Percentiles rank a stretch among this genome's conserved stretches.
Evolutionary conservation across 176 grass and related monocot genomes (phyloP).

Genomic region (Puya raimondii): DNA sequence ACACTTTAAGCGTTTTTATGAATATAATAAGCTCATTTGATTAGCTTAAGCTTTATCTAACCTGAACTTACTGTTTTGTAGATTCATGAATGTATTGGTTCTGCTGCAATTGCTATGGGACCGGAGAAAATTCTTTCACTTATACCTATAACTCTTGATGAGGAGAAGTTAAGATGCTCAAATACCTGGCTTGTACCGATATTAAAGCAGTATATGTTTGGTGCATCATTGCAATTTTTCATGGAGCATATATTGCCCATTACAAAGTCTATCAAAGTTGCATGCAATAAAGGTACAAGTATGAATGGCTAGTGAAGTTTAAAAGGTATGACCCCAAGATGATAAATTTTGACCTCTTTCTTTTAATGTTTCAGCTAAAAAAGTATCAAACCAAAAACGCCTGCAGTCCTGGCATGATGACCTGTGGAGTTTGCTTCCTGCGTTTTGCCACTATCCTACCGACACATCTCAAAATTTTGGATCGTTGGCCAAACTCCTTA

Average conservation of each 20-base stretch:
- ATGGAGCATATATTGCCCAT: conserved; percentile 62
- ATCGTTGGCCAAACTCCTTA: conserved; percentile 57
- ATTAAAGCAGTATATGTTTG: conserved; percentile 68
- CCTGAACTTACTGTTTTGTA: conserved; percentile 31
- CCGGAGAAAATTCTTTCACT: conserved; percentile 63
- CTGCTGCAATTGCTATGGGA: conserved; percentile 71
- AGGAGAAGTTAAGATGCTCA: conserved; percentile 50
- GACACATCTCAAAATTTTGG: conserved; percentile 52
- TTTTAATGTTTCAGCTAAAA: conserved; percentile 57
- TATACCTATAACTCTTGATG: conserved; percentile 57
- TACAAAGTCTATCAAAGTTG: conserved; percentile 47
- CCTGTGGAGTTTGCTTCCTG: conserved; percentile 78
- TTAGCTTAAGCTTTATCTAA: conserved; percentile 1
- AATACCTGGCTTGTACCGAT: conserved; percentile 87
- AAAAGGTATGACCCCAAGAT: neutral
- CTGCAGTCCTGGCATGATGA: conserved; percentile 41
- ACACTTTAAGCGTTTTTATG: neutral
- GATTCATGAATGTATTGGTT: conserved; percentile 83
- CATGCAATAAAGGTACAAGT: conserved; percentile 41
- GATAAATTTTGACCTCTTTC: conserved; percentile 1
- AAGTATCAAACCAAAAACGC: conserved; percentile 29
- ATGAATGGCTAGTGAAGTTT: neutral
- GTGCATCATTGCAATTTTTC: conserved; percentile 49
- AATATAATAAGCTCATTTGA: neutral
- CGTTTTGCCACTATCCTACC: conserved; percentile 68